Conservation (phyloP, 2,329 filamentous ascomycete genomes). For the Fusarium mexicanum region DNA sequence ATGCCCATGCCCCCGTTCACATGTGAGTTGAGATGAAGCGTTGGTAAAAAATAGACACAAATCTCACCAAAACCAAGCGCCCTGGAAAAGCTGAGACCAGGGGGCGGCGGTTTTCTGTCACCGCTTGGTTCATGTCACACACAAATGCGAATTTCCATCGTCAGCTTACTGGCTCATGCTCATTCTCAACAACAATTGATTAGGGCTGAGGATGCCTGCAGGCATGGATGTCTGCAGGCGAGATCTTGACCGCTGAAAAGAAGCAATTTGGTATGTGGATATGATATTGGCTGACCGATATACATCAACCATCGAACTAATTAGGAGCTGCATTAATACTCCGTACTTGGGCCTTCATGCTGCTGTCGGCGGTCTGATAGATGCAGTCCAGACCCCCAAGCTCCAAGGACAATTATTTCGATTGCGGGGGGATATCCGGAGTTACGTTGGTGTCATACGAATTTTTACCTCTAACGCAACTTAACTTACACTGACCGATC, state of each 20-base stretch:
- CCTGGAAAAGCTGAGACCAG: slow-evolving; percentile 34
- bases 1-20: slow-evolving; percentile 19
- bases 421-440: slow-evolving; percentile 29
- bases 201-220: slow-evolving; percentile 22
- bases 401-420: not conserved
- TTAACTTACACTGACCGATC: slow-evolving; percentile 4
- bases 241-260: slow-evolving; percentile 38
- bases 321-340: slow-evolving; percentile 6
- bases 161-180: slow-evolving; percentile 24
- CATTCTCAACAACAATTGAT: slow-evolving; percentile 26
- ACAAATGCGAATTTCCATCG: slow-evolving; percentile 18
- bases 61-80: not conserved
- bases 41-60: not conserved
- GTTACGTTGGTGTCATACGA: not conserved
- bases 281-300: slow-evolving; percentile 11
- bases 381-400: slow-evolving; percentile 12
- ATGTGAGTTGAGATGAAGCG: slow-evolving; percentile 17
- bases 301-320: not conserved
- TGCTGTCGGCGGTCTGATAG: slow-evolving; percentile 21
- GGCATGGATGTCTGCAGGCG: not conserved
- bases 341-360: slow-evolving; percentile 19
- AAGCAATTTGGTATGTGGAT: slow-evolving; percentile 25
- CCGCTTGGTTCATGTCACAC: slow-evolving; percentile 23
- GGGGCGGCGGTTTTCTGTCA: slow-evolving; percentile 22
- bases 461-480: not conserved